Percentiles rank a stretch among this genome's conserved stretches.
These are phyloP conservation scores for Cronartium quercuum DNA, from an alignment of 1,284 basidiomycete genomes.

Conservation along the genomic window DNA sequence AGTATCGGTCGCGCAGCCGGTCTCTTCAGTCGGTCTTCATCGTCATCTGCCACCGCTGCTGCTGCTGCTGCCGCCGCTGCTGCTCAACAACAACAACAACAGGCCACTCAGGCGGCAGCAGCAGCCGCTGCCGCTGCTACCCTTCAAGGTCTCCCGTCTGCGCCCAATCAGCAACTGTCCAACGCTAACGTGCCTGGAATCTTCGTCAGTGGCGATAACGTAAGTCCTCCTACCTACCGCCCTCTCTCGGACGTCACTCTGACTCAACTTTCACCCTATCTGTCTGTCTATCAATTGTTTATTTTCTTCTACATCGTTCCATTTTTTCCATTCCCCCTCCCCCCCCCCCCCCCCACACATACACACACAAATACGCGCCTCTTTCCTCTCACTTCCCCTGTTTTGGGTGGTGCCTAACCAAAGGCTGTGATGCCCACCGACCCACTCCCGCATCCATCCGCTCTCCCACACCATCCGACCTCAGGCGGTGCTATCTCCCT, in stretches of 20 bases:
- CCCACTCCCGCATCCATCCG: slow-evolving; percentile 54
- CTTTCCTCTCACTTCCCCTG: not conserved
- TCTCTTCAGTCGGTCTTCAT: slow-evolving; percentile 7
- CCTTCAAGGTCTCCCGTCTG: not conserved
- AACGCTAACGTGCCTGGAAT: slow-evolving; percentile 25
- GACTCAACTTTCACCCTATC: not conserved
- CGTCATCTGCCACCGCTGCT: not conserved
- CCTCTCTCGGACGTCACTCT: not conserved
- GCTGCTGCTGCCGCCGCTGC: not conserved
- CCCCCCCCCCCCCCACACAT: too few species aligned
- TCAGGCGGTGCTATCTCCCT: slow-evolving; percentile 56
- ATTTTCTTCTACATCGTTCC: not conserved
- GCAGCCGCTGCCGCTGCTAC: not conserved
- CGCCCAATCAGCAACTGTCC: not conserved
- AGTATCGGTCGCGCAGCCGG: not conserved
- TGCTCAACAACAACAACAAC: slow-evolving; percentile 6
- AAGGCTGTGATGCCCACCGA: slow-evolving; percentile 61
- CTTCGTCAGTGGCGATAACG: slow-evolving; percentile 36
- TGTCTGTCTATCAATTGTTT: not conserved
- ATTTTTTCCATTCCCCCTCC: not conserved
- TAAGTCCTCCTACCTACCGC: not conserved
- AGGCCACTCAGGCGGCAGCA: not conserved
- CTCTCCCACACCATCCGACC: slow-evolving; percentile 57
- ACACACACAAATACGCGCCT: too few species aligned
- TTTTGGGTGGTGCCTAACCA: not conserved